A percentile compares a stretch with the other conserved stretches of the same genome.
Evolutionary conservation across 192 early-diverging fungal species (phyloP).

Genomic region (Coemansia sp.): DNA sequence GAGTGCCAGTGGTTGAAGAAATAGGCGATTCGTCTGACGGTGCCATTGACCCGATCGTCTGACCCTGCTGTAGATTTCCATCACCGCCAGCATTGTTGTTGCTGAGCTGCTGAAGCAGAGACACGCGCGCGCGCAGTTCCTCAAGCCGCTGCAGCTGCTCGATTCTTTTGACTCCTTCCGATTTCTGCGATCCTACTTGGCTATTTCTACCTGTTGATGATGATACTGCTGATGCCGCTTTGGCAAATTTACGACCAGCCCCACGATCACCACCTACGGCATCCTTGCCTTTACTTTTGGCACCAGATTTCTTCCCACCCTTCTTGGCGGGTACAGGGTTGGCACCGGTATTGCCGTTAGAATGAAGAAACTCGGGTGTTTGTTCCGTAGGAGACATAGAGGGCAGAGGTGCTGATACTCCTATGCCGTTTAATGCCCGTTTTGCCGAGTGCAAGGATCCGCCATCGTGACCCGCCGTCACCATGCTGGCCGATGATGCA

Average conservation of each 20-base stretch:
- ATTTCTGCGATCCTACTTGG: slow-evolving; percentile 1
- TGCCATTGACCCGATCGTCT: neutral
- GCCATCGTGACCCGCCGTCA: neutral
- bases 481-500: neutral
- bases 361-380: neutral
- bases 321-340: neutral
- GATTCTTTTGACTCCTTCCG: slow-evolving; percentile 23
- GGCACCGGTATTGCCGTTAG: neutral
- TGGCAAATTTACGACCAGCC: slow-evolving; percentile 6
- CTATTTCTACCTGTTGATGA: neutral
- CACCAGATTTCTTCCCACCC: neutral
- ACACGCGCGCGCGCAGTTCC: slow-evolving; percentile 43
- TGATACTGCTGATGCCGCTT: neutral
- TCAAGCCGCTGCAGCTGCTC: slow-evolving; percentile 49
- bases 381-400: neutral
- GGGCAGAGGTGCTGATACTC: too few species aligned
- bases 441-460: slow-evolving; percentile 1
- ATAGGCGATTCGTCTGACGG: too few species aligned
- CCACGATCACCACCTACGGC: too few species aligned
- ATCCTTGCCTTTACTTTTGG: neutral
- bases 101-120: slow-evolving; percentile 47
- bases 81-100: neutral
- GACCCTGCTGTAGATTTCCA: slow-evolving; percentile 1
- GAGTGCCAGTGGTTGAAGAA: too few species aligned
- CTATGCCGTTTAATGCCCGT: slow-evolving; percentile 4